phyloP scores from a whole-genome alignment of 305 asterid genomes.

The Fraxinus platypoda region DNA sequence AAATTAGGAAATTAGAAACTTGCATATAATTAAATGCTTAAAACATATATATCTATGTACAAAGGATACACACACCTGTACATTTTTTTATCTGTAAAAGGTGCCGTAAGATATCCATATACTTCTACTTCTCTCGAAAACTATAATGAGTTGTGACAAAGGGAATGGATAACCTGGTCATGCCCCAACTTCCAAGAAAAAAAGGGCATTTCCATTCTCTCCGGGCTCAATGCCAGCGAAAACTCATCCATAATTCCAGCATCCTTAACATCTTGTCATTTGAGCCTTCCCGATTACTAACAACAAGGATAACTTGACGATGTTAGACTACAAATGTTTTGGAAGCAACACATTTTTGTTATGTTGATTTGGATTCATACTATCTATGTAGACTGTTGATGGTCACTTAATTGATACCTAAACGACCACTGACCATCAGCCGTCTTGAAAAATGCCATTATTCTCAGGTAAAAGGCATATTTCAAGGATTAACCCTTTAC shows the following conservation, averaged over 20 bases:
- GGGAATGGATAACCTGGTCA: neutral
- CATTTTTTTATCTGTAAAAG: neutral
- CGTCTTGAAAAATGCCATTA: neutral
- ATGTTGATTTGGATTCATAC: neutral
- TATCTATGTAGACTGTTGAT: neutral
- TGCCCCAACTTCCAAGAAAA: neutral
- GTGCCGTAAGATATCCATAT: neutral
- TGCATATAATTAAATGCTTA: neutral
- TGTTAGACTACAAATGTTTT: neutral
- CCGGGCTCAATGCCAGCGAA: neutral
- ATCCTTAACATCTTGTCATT: neutral
- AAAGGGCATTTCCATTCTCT: neutral
- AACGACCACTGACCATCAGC: neutral
- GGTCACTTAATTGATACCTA: neutral
- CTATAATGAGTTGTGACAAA: neutral
- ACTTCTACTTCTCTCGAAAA: slow-evolving; percentile 1
- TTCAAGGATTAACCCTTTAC: neutral
- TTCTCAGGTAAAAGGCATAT: neutral
- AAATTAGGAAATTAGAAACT: neutral
- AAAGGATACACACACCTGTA: neutral
- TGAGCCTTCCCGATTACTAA: neutral
- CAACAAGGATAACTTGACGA: neutral
- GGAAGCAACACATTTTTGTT: neutral
- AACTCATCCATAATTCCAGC: neutral
- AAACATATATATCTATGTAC: neutral